Evolutionary conservation across 1,139 yeast species (phyloP).

Genomic region (Arxiozyma heterogenica): DNA sequence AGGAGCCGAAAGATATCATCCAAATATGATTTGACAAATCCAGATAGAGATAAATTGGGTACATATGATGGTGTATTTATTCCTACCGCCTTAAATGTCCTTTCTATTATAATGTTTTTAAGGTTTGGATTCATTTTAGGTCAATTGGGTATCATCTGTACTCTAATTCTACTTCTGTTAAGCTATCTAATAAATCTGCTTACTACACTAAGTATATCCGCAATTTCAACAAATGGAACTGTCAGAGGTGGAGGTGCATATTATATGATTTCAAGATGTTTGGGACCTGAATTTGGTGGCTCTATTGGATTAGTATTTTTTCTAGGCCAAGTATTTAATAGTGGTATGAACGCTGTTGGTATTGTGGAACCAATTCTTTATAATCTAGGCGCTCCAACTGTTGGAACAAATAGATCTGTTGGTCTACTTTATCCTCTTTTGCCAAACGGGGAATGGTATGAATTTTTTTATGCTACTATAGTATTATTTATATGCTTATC

Average conservation of each 20-base stretch:
- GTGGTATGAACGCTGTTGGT: constrained; percentile 75
- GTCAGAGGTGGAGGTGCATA: constrained; percentile 82
- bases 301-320: constrained; percentile 72
- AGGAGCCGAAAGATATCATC: constrained; percentile 23
- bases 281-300: constrained; percentile 81
- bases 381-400: constrained; percentile 39
- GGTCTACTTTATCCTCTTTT: constrained; percentile 50
- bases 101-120: constrained; percentile 73
- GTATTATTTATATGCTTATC: constrained; percentile 65
- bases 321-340: constrained; percentile 65
- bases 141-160: constrained; percentile 64
- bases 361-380: constrained; percentile 63
- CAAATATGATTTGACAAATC: constrained; percentile 28
- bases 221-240: constrained; percentile 75
- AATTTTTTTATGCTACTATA: constrained; percentile 53
- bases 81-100: constrained; percentile 65
- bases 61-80: constrained; percentile 73
- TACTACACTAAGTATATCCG: constrained; percentile 66
- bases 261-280: constrained; percentile 68
- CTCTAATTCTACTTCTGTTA: constrained; percentile 46
- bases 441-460: constrained; percentile 50
- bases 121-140: constrained; percentile 75
- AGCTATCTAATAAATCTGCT: constrained; percentile 59
- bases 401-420: constrained; percentile 23
- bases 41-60: constrained; percentile 43